These are phyloP conservation scores for Chrysanthemum lavandulifolium DNA, from an alignment of 129 eudicot species.

Conservation along the genomic window DNA sequence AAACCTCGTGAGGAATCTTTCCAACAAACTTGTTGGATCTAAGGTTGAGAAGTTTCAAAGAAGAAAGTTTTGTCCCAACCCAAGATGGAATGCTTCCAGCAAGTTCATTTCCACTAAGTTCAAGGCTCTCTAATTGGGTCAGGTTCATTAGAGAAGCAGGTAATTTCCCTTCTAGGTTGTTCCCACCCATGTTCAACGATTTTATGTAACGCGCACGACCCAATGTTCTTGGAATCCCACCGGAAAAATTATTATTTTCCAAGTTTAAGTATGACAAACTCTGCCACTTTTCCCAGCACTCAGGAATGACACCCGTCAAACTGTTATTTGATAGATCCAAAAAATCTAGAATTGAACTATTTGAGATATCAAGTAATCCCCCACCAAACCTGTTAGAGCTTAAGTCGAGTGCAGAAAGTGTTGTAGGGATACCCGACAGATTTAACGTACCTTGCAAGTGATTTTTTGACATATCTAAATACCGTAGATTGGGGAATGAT, in stretches of 20 bases:
- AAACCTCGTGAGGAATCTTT: background rate
- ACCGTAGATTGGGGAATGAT: no score
- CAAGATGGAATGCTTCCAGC: background rate
- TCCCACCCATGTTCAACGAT: background rate
- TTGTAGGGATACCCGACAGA: no score
- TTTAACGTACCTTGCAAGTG: no score
- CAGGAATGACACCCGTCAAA: background rate
- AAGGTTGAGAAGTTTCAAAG: background rate
- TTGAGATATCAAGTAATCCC: background rate
- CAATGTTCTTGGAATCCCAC: background rate
- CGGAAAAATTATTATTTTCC: background rate
- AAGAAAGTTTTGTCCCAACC: background rate
- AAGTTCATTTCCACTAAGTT: background rate
- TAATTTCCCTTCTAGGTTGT: background rate
- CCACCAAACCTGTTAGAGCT: background rate
- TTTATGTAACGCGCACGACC: background rate
- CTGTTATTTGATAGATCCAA: background rate
- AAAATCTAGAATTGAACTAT: background rate
- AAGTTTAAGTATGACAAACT: background rate
- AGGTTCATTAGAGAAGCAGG: background rate
- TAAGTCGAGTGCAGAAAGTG: background rate
- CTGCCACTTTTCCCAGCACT: slow-evolving; percentile 1
- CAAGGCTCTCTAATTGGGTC: background rate
- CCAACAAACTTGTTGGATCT: background rate
- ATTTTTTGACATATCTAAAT: no score